Conservation (phyloP, 371 early-diverging fungal genomes). For the Entomophthora muscae region DNA sequence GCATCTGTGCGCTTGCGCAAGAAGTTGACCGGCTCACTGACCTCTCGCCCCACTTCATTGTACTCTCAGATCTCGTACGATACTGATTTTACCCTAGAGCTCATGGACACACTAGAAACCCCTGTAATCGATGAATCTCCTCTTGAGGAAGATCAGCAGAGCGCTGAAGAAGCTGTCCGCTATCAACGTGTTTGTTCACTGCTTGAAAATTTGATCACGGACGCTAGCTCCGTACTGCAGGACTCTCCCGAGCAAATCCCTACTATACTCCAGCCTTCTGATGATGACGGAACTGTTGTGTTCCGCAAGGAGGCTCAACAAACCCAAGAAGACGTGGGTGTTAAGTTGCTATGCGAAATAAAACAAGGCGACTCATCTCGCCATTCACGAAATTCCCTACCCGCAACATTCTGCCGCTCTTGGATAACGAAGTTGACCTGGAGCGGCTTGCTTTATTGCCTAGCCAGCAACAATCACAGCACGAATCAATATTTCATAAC, state of each 20-base stretch:
- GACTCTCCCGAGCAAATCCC: not conserved
- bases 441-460: not conserved
- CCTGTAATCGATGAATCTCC: not conserved
- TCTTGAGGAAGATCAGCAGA: not conserved
- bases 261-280: not conserved
- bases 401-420: not conserved
- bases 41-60: not conserved
- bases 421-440: not conserved
- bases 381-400: not conserved
- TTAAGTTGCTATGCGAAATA: not conserved
- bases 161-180: not conserved
- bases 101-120: too few relatives aligned
- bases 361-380: not conserved
- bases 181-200: constrained; percentile 8
- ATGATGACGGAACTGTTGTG: not conserved
- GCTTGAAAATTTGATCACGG: constrained; percentile 4
- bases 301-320: not conserved
- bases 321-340: not conserved
- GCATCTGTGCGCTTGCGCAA: constrained; percentile 7
- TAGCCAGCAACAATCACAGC: too few relatives aligned
- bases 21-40: not conserved
- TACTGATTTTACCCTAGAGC: not conserved
- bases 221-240: constrained; percentile 4
- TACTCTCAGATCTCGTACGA: not conserved
- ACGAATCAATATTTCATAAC: too few relatives aligned